Evolutionary conservation across 208 protist species (phyloP).

Genomic region (Leishmania gerbilli): DNA sequence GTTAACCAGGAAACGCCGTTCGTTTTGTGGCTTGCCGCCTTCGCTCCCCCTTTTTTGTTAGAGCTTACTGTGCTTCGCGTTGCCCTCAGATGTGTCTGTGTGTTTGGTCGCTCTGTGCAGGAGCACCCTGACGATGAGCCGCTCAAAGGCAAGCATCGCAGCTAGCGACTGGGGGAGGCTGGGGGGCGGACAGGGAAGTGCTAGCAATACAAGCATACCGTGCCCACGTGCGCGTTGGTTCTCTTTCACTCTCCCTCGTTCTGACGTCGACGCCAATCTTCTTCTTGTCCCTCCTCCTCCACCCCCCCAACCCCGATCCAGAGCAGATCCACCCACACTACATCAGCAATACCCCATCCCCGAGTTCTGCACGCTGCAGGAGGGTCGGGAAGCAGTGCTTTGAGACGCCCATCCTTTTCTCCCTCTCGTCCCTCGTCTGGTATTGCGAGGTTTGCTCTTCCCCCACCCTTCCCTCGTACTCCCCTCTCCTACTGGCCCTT

Average conservation of each 20-base stretch:
- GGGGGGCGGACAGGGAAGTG: neutral
- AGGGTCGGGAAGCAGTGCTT: neutral
- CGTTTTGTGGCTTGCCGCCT: neutral
- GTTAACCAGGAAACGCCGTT: neutral
- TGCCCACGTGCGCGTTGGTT: neutral
- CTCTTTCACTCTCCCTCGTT: neutral
- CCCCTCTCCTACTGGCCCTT: neutral
- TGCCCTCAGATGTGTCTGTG: neutral
- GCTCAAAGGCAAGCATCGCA: neutral
- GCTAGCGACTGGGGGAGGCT: neutral
- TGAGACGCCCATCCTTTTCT: neutral
- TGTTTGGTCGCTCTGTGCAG: neutral
- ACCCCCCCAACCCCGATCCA: neutral
- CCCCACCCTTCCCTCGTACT: neutral
- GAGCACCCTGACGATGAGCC: neutral
- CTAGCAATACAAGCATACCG: neutral
- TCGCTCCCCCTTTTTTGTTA: neutral
- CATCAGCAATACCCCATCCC: neutral
- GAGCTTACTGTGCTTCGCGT: neutral
- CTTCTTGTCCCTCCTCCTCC: neutral
- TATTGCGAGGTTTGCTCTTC: neutral
- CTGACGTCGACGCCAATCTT: neutral
- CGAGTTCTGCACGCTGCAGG: neutral
- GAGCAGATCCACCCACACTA: neutral
- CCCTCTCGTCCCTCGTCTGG: neutral